phyloP scores from a whole-genome alignment of 305 asterid genomes.

The Solanum aculeatissimum region DNA sequence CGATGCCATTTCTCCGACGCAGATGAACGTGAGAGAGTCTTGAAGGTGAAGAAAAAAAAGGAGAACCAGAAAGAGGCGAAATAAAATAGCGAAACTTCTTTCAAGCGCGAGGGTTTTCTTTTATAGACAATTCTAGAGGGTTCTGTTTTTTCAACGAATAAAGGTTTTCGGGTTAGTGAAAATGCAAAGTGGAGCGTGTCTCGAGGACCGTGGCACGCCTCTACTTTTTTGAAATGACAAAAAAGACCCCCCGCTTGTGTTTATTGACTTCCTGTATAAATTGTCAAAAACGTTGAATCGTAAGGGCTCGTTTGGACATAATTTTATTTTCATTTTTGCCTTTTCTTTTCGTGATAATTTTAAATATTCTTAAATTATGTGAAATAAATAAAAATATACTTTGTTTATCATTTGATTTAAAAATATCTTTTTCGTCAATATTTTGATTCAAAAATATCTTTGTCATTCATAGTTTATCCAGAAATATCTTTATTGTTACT shows the following conservation, averaged over 20 bases:
- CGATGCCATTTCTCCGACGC: constrained; percentile 40
- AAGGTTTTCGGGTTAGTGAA: neutral
- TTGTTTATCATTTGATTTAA: too few species aligned
- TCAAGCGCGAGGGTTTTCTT: neutral
- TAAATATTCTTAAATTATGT: too few species aligned
- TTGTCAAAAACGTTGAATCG: neutral
- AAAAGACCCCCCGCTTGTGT: neutral
- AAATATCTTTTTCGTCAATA: too few species aligned
- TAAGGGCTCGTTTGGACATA: neutral
- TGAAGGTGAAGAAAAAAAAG: neutral
- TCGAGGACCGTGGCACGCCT: constrained; percentile 20
- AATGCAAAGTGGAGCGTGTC: neutral
- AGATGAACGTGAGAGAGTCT: neutral
- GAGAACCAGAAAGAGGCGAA: neutral
- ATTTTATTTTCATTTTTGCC: too few species aligned
- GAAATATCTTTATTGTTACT: too few species aligned
- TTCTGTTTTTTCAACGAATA: neutral
- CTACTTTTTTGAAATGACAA: neutral
- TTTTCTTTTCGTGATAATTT: too few species aligned
- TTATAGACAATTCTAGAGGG: constrained; percentile 6
- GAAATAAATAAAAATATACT: too few species aligned
- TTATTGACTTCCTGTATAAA: neutral
- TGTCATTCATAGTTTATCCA: too few species aligned
- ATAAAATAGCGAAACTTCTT: neutral
- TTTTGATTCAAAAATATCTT: too few species aligned